Base-by-base conservation (phyloP, 148 eudicot species). In the Chenopodium suecicum region DNA sequence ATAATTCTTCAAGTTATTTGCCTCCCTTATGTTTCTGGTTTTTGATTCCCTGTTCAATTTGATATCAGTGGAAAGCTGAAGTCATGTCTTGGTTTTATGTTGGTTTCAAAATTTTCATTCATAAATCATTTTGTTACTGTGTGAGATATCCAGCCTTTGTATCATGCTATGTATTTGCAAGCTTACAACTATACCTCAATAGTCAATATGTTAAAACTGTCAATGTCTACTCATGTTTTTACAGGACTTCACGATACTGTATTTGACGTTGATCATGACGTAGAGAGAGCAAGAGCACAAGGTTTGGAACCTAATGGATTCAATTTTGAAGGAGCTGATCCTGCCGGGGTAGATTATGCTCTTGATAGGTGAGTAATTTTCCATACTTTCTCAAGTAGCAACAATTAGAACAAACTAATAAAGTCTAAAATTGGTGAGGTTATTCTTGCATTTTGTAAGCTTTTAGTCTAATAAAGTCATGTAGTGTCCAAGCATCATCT, bases 251-350 rank as follows among this genome's bases (percentile, higher is more conserved):
- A 89, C 67, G 99, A 96, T 86, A 96, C 99, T 12, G 98, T 94
- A 76, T 94, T 90, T 86, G 99, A 94, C 76, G 98, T 96, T 76
- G 98, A 94, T 67, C 91, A 96, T 68, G 99, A 96, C 81, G 86
- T 92, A 84, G 99, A 94, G 83, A 90, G 99, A 94, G 97, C 99
- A 75, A 87, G 85, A 81, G 89, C 92, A 64, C 90, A 86, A 73
- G 99, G 97, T 47, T 89, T 94, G 80, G 95, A 94, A 83, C 92
- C 99, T 22, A 96, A 96, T 83, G 99, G 99, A 47, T 96, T 96
- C 87, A 96, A 84, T 87, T 96, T 96, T 84, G 99, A 96, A 75
- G 98, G 94, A 66, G 98, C 98, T 70, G 99, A 96, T 86, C 83
- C 92, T 70, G 89, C 90, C 71, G 97, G 99, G 58, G 90, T 96